Evolutionary conservation across 1,284 basidiomycete genomes (phyloP), one percentile per base, ranked within the genome.

Genomic region (Sanghuangporus weigelae): DNA sequence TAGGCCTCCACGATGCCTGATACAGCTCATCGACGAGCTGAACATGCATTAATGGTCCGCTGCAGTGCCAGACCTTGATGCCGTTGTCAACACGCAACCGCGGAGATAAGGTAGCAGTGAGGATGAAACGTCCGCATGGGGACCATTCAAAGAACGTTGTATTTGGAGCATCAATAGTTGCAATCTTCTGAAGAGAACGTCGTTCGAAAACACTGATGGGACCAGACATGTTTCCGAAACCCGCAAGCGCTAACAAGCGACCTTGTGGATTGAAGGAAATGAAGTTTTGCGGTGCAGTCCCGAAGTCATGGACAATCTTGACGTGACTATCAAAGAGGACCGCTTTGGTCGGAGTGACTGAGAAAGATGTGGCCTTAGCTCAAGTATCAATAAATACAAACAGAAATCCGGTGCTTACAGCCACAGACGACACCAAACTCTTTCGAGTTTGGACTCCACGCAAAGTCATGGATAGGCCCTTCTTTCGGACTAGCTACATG

Each of bases 341-440:
- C 0, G 90, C 87, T 75, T 96, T 96, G 14, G 96, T 94, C 1
- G 96, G 97, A 93, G 98, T 98, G 76, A 87, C 92, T 95, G 68
- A 8, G 7, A 11, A 49, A 57, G 12, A 65, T 12, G 42, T 23
- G 50, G 31, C 2, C 57, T 3, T 59, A 50, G 59, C 40, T 67
- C 56, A 48, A n/a, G 26, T 23, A 35, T 51, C 50, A 51, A 23
- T 44, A 12, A 44, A 44, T 7, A 16, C 50, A 49, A 59, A 36
- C 21, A 48, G 0, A 7, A 46, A 16, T 26, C 55, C 31, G 49
- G 12, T 39, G 84, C 93, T 76, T 71, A 95, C 93, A 98, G 69
- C 96, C 96, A 73, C 98, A 98, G 55, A 95, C 89, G 42, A 98
- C 96, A 65, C 89, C 87, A 72, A 98, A 99, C 76, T 99, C 96